A percentile compares a stretch with the other conserved stretches of the same genome.
phyloP scores from a whole-genome alignment of 768 basidiomycete species.

The Podaxis carcinomalis region DNA sequence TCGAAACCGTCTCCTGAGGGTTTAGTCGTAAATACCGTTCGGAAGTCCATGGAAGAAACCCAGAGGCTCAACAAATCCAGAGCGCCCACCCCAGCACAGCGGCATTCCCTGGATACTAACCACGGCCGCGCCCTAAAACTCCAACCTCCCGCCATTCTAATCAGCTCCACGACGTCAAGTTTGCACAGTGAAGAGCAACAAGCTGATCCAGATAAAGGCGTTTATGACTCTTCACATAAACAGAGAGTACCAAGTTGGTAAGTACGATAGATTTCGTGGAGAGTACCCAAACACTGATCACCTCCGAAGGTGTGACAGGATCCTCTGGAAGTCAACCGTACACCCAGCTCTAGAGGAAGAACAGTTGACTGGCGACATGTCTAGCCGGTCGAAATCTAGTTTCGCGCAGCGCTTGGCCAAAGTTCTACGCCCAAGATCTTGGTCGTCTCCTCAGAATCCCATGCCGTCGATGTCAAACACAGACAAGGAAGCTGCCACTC shows the following conservation, averaged over 20 bases:
- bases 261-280: conserved; percentile 17
- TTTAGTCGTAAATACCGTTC: conserved; percentile 9
- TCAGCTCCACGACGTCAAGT: conserved; percentile 31
- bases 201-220: conserved; percentile 45
- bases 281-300: neutral
- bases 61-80: conserved; percentile 14
- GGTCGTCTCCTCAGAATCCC: neutral
- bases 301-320: conserved; percentile 72
- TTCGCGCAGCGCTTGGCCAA: conserved; percentile 28
- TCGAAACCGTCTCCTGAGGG: neutral
- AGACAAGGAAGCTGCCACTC: neutral
- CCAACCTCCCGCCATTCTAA: conserved; percentile 23
- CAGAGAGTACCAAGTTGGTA: conserved; percentile 83
- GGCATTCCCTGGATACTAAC: conserved; percentile 11
- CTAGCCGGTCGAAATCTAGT: conserved; percentile 17
- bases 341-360: conserved; percentile 36
- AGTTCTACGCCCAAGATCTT: conserved; percentile 25
- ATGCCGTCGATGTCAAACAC: neutral
- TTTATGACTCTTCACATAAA: conserved; percentile 80
- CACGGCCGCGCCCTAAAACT: conserved; percentile 14
- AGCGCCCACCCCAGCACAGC: neutral
- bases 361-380: conserved; percentile 7
- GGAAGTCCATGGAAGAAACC: conserved; percentile 14
- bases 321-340: conserved; percentile 76
- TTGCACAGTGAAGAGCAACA: conserved; percentile 27